Evolutionary conservation across 2,329 filamentous ascomycete species (phyloP).

Genomic region (Diaporthe sp.): DNA sequence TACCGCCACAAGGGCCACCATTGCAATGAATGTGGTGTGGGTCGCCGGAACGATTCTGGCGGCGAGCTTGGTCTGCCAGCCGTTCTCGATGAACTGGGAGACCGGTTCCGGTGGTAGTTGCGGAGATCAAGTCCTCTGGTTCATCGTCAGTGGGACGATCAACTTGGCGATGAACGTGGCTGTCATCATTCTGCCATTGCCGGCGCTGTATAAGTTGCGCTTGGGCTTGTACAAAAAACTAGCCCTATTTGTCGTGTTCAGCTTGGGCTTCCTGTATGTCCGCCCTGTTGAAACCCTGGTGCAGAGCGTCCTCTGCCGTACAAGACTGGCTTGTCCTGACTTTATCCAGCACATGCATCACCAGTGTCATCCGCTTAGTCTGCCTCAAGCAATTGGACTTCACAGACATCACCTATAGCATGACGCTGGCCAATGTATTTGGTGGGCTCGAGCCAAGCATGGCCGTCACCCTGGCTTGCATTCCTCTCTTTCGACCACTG

Average conservation of each 20-base stretch:
- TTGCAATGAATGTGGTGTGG: not conserved
- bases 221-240: not conserved
- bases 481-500: slow-evolving; percentile 6
- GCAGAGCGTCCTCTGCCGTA: not conserved
- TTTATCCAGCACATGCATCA: not conserved
- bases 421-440: not conserved
- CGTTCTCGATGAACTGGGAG: slow-evolving; percentile 1
- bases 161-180: slow-evolving; percentile 26
- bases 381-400: not conserved
- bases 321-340: not conserved
- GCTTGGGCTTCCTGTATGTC: slow-evolving; percentile 19
- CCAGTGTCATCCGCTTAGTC: slow-evolving; percentile 11
- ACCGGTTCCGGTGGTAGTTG: not conserved
- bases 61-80: not conserved
- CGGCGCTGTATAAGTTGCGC: slow-evolving; percentile 26
- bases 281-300: not conserved
- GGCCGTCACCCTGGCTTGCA: slow-evolving; percentile 11
- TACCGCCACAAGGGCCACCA: not conserved
- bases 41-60: not conserved
- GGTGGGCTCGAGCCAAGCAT: slow-evolving; percentile 3
- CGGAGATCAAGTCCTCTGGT: not conserved
- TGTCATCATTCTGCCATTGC: slow-evolving; percentile 24
- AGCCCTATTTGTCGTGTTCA: not conserved
- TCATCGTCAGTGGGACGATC: slow-evolving; percentile 17
- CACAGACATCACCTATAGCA: not conserved